Evolutionary conservation across 176 grass and related monocot genomes (phyloP).

Genomic region (Oryza glaberrima): DNA sequence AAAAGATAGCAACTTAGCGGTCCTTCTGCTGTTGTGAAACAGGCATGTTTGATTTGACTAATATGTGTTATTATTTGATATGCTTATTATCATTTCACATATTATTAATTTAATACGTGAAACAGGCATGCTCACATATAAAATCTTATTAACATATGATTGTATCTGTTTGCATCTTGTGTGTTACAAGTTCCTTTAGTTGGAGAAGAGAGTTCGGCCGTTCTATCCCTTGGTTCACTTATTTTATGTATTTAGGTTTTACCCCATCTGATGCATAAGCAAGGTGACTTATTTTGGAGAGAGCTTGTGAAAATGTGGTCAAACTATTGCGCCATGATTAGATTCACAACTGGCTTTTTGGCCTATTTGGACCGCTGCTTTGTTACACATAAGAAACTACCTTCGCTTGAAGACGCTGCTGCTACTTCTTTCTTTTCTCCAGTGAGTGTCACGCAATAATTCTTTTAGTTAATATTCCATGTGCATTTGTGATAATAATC

Average conservation of each 20-base stretch:
- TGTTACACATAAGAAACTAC: constrained; percentile 42
- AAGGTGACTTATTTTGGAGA: constrained; percentile 42
- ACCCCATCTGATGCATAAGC: constrained; percentile 55
- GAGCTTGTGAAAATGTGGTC: constrained; percentile 60
- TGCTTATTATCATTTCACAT: too few species aligned
- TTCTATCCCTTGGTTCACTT: constrained; percentile 18
- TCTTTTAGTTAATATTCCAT: constrained; percentile 9
- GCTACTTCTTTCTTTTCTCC: constrained; percentile 50
- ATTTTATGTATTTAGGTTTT: constrained; percentile 50
- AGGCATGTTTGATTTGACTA: background rate
- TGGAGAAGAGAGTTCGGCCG: constrained; percentile 1
- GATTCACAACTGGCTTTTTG: constrained; percentile 48
- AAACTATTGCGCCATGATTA: constrained; percentile 59
- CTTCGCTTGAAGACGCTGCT: constrained; percentile 52
- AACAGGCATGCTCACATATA: too few species aligned
- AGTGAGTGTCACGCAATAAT: constrained; percentile 37
- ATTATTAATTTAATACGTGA: too few species aligned
- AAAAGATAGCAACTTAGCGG: background rate
- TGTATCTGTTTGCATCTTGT: background rate
- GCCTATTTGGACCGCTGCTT: constrained; percentile 57
- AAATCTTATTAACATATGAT: too few species aligned
- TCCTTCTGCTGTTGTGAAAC: background rate
- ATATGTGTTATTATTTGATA: background rate
- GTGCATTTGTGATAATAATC: constrained; percentile 10
- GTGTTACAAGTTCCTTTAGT: background rate